These are phyloP conservation scores for Tillandsia fasciculata DNA, from an alignment of 176 grass and related monocot species.

Conservation along the genomic window DNA sequence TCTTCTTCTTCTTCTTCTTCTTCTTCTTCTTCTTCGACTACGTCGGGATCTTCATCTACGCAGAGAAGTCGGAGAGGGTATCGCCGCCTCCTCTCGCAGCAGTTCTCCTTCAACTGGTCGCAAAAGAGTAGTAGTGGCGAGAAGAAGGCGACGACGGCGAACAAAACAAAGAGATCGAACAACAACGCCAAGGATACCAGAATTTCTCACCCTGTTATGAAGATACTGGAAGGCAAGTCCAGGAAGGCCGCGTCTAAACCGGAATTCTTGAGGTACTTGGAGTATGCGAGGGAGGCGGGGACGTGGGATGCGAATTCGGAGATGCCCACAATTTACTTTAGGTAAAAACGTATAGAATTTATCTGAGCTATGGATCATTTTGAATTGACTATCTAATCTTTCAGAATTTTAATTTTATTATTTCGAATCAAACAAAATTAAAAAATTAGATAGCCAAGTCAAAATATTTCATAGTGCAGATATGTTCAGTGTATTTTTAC, in stretches of 20 bases:
- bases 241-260: conserved; percentile 21
- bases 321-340: conserved; percentile 29
- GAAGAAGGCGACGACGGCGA: background rate
- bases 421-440: no score
- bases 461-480: no score
- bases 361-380: no score
- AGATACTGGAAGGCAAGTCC: conserved; percentile 12
- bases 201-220: conserved; percentile 23
- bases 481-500: no score
- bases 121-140: conserved; percentile 1
- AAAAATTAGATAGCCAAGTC: no score
- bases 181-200: background rate
- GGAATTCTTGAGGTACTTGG: conserved; percentile 43
- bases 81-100: conserved; percentile 28
- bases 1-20: background rate
- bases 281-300: conserved; percentile 37
- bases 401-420: no score
- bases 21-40: conserved; percentile 1
- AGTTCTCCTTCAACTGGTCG: conserved; percentile 19
- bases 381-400: no score
- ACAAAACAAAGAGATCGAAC: conserved; percentile 13
- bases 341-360: background rate
- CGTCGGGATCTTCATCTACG: conserved; percentile 1
- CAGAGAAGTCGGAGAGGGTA: conserved; percentile 17
- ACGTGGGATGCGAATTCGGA: conserved; percentile 24